Conservation (phyloP, 139 green algal genomes). For the Edaphochlamys debaryana region DNA sequence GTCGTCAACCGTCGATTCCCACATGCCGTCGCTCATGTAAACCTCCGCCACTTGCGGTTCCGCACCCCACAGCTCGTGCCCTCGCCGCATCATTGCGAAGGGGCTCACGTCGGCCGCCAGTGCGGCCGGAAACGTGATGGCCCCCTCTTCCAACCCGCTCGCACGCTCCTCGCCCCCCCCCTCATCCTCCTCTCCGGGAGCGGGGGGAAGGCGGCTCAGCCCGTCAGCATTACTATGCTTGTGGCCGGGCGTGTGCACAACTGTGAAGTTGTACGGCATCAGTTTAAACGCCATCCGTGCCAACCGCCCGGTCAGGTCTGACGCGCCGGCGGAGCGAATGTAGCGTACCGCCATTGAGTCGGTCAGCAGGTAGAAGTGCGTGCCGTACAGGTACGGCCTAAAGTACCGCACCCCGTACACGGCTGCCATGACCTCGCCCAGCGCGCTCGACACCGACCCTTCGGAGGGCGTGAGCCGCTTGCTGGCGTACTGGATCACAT, state of each 20-base stretch:
- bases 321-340: constrained; percentile 11
- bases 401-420: constrained; percentile 19
- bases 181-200: neutral
- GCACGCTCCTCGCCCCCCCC: no score
- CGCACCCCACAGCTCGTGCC: neutral
- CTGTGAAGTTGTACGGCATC: constrained; percentile 23
- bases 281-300: constrained; percentile 34
- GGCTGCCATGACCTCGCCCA: constrained; percentile 34
- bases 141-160: neutral
- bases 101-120: neutral
- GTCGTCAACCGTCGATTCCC: no score
- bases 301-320: neutral
- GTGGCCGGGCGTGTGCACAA: neutral
- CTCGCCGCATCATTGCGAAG: neutral
- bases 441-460: constrained; percentile 10
- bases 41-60: no score
- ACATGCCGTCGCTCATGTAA: no score
- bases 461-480: neutral
- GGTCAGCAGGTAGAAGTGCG: constrained; percentile 26
- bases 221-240: constrained; percentile 28
- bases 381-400: constrained; percentile 33
- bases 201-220: constrained; percentile 9
- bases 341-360: constrained; percentile 31
- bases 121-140: neutral
- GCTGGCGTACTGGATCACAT: neutral